Conservation (phyloP, 352 stramenopile species). For the Globisporangium emineosum region DNA sequence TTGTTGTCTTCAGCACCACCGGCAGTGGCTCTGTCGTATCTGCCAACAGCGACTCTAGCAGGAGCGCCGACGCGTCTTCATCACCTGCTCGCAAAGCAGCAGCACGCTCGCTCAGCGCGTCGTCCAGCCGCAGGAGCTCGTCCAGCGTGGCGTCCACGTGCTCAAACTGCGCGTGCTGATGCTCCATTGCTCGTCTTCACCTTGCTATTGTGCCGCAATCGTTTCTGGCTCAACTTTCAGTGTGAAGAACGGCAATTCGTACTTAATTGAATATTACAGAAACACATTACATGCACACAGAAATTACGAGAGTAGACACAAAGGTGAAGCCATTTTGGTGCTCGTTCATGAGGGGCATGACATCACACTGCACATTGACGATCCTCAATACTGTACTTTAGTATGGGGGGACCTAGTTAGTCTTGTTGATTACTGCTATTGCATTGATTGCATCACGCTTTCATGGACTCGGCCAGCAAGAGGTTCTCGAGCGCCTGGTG, state of each 20-base stretch:
- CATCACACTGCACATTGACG: not conserved
- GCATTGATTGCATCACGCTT: too few species aligned
- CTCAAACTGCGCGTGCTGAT: not conserved
- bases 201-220: not conserved
- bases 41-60: not conserved
- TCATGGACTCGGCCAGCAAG: not conserved
- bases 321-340: not conserved
- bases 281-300: not conserved
- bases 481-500: constrained; percentile 2
- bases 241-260: too few species aligned
- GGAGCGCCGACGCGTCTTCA: not conserved
- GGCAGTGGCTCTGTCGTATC: not conserved
- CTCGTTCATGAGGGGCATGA: not conserved
- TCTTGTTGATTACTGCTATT: too few species aligned
- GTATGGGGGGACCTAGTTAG: too few species aligned
- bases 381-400: too few species aligned
- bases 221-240: too few species aligned
- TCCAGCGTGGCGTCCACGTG: constrained; percentile 5
- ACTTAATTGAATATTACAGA: not conserved
- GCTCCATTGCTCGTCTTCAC: not conserved
- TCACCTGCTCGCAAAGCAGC: not conserved
- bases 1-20: not conserved
- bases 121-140: not conserved
- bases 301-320: not conserved
- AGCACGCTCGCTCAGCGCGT: not conserved